These are phyloP conservation scores for Panicum virgatum DNA, from an alignment of 202 grass and related monocot genomes.

Conservation along the genomic window DNA sequence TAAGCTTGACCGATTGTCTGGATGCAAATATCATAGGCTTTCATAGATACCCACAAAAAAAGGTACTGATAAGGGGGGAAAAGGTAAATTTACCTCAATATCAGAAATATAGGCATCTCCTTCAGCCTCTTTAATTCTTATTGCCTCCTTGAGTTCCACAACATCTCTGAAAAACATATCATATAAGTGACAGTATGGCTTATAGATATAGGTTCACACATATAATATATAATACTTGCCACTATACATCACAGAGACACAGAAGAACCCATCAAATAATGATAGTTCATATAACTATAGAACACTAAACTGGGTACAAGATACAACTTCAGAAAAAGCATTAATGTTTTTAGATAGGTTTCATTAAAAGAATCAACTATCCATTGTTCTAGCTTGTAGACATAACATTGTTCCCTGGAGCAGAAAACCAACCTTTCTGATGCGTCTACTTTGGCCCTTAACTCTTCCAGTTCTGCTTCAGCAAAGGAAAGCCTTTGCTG, in stretches of 20 bases:
- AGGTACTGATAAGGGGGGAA: neutral
- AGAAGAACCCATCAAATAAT: neutral
- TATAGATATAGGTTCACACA: conserved; percentile 31
- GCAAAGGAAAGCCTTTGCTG: conserved; percentile 82
- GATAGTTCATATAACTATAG: neutral
- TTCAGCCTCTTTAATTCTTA: conserved; percentile 90
- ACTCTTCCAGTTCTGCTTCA: conserved; percentile 76
- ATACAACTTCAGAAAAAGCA: neutral
- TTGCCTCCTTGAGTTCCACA: conserved; percentile 79
- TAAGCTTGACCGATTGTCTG: conserved; percentile 99
- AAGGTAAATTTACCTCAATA: conserved; percentile 73
- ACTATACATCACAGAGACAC: neutral
- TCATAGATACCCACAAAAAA: conserved; percentile 35
- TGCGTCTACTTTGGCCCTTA: conserved; percentile 71
- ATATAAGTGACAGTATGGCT: conserved; percentile 3
- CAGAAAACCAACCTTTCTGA: conserved; percentile 74
- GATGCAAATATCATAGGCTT: conserved; percentile 41
- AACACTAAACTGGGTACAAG: neutral
- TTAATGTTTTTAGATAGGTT: neutral
- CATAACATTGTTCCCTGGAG: conserved; percentile 12
- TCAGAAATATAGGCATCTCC: conserved; percentile 84
- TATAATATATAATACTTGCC: conserved; percentile 18
- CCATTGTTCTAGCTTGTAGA: conserved; percentile 29
- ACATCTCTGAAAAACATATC: conserved; percentile 62
- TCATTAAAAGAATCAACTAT: neutral